phyloP scores from a whole-genome alignment of 805 yeast genomes.

The Metschnikowia reukaufii region DNA sequence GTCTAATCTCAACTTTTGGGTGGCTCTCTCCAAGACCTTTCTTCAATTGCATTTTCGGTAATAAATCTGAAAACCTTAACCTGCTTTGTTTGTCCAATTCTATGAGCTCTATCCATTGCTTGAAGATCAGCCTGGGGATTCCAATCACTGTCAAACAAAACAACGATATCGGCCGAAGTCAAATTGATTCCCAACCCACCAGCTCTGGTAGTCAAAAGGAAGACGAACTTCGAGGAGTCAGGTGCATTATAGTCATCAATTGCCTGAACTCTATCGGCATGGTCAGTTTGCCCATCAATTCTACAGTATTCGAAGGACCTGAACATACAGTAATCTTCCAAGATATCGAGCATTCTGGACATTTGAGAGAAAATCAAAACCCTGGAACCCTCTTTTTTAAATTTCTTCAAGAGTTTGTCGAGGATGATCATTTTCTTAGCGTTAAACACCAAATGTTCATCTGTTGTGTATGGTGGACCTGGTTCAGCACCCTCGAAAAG shows the following conservation, averaged over 20 bases:
- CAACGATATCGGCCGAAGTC: slow-evolving; percentile 77
- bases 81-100: slow-evolving; percentile 85
- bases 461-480: slow-evolving; percentile 85
- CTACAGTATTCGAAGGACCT: slow-evolving; percentile 71
- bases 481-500: slow-evolving; percentile 87
- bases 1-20: slow-evolving; percentile 75
- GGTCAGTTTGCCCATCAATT: slow-evolving; percentile 83
- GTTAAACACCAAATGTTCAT: slow-evolving; percentile 75
- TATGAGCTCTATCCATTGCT: slow-evolving; percentile 88
- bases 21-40: slow-evolving; percentile 76
- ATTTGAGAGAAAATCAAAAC: slow-evolving; percentile 80
- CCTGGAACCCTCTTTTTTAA: slow-evolving; percentile 69
- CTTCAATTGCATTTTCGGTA: slow-evolving; percentile 82
- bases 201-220: slow-evolving; percentile 78
- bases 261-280: slow-evolving; percentile 69
- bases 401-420: slow-evolving; percentile 62
- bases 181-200: slow-evolving; percentile 88
- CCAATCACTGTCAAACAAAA: slow-evolving; percentile 81
- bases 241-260: slow-evolving; percentile 82
- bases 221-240: slow-evolving; percentile 68
- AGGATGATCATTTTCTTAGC: slow-evolving; percentile 70
- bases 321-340: slow-evolving; percentile 76
- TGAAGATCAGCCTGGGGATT: slow-evolving; percentile 88
- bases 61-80: slow-evolving; percentile 76
- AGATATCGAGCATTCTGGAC: slow-evolving; percentile 77